Evolutionary conservation across 768 basidiomycete species (phyloP).

Genomic region (Pleurotus sapidus): DNA sequence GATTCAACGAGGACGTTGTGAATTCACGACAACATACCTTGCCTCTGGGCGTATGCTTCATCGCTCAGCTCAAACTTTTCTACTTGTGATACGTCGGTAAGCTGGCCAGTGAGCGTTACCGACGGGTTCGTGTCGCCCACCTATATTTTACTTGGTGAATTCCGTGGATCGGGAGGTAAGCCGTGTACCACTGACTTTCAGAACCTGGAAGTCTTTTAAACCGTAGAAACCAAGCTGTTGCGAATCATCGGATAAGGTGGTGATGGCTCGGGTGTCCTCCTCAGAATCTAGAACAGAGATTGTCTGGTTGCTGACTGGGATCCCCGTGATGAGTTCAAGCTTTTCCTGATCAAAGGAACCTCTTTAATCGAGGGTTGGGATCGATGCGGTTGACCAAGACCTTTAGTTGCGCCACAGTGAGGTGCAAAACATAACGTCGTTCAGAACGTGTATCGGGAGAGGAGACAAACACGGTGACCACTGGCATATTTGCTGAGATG

Average conservation of each 20-base stretch:
- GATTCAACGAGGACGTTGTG: background rate
- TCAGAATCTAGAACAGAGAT: conserved; percentile 64
- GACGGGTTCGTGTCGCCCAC: conserved; percentile 77
- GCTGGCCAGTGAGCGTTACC: conserved; percentile 74
- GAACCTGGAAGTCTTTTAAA: conserved; percentile 70
- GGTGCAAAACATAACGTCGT: conserved; percentile 73
- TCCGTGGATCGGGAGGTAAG: background rate
- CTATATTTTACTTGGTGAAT: conserved; percentile 29
- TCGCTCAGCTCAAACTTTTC: conserved; percentile 90
- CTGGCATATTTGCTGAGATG: conserved; percentile 4
- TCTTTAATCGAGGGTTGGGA: conserved; percentile 8
- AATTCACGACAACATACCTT: conserved; percentile 49
- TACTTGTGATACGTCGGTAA: conserved; percentile 80
- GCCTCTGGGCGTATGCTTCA: conserved; percentile 75
- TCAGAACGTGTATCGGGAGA: conserved; percentile 92
- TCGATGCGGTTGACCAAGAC: conserved; percentile 33
- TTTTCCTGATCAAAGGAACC: conserved; percentile 48
- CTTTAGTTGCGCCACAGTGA: conserved; percentile 81
- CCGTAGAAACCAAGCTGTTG: conserved; percentile 75
- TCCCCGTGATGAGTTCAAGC: conserved; percentile 90
- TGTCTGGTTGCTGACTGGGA: conserved; percentile 68
- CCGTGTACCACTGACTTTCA: conserved; percentile 55
- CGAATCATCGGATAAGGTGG: conserved; percentile 60
- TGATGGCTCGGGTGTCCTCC: conserved; percentile 45
- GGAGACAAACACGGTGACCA: conserved; percentile 70